Conservation (phyloP, 2,329 filamentous ascomycete species). For the Aspergillus luchuensis region DNA sequence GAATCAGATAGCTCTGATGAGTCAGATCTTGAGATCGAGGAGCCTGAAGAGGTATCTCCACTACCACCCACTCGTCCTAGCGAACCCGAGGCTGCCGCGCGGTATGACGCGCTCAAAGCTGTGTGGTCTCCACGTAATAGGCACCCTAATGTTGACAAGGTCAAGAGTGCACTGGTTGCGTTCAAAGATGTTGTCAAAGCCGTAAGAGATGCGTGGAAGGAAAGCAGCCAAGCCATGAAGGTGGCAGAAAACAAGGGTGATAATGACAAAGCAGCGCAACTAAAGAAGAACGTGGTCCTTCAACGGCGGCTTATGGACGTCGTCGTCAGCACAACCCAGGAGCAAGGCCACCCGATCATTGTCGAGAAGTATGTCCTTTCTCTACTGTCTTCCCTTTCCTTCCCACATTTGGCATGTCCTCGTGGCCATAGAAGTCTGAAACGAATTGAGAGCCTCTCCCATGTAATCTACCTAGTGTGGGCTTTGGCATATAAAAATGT, state of each 20-base stretch:
- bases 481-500: conserved; percentile 27
- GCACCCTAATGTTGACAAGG: conserved; percentile 51
- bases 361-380: conserved; percentile 52
- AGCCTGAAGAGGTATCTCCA: conserved; percentile 57
- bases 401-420: conserved; percentile 28
- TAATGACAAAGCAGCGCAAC: conserved; percentile 54
- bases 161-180: conserved; percentile 57
- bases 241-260: conserved; percentile 61
- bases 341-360: conserved; percentile 49
- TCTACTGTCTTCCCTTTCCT: conserved; percentile 16
- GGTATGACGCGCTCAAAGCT: conserved; percentile 63
- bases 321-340: conserved; percentile 47
- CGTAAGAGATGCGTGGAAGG: conserved; percentile 64
- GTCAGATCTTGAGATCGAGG: conserved; percentile 54
- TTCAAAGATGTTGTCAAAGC: conserved; percentile 63
- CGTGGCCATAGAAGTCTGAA: conserved; percentile 39
- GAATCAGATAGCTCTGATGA: conserved; percentile 52
- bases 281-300: conserved; percentile 59
- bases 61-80: conserved; percentile 55
- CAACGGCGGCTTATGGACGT: conserved; percentile 60
- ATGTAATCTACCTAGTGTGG: conserved; percentile 39
- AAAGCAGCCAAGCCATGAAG: conserved; percentile 57
- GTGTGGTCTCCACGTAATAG: conserved; percentile 61
- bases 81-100: conserved; percentile 55
- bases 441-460: conserved; percentile 37